A percentile compares a stretch with the other conserved stretches of the same genome.
Conservation (phyloP, 306 rosid species). For the Glycine latifolia region DNA sequence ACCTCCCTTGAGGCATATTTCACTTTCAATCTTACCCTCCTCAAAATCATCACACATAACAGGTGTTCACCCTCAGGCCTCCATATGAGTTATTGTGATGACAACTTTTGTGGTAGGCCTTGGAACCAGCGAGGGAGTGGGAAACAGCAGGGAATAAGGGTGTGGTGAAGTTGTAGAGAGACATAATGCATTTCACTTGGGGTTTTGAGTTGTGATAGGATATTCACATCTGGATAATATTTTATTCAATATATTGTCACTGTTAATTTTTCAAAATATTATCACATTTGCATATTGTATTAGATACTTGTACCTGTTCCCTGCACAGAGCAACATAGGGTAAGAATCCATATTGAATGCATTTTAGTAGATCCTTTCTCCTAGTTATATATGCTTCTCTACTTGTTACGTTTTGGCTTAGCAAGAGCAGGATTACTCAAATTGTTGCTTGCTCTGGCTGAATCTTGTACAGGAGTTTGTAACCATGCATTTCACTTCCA, state of each 20-base stretch:
- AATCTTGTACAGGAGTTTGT: conserved; percentile 52
- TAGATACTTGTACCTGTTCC: neutral
- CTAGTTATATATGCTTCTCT: no score
- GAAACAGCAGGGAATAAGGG: neutral
- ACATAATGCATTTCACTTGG: conserved; percentile 1
- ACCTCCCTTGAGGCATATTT: neutral
- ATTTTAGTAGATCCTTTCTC: neutral
- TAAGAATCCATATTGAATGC: neutral
- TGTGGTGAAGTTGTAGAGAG: neutral
- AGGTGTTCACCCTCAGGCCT: neutral
- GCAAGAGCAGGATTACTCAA: neutral
- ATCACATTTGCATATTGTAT: neutral
- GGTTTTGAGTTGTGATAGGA: neutral
- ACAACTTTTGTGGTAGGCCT: neutral
- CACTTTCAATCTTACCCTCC: neutral
- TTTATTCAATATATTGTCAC: neutral
- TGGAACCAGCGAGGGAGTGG: neutral
- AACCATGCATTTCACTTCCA: conserved; percentile 96
- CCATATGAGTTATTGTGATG: neutral
- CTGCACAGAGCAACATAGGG: neutral
- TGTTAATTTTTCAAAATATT: neutral
- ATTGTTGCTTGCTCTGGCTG: conserved; percentile 35
- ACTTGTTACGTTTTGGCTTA: no score
- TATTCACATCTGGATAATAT: neutral
- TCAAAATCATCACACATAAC: neutral